phyloP scores from a whole-genome alignment of 2,329 filamentous ascomycete species.

The Pseudogymnoascus sp. region DNA sequence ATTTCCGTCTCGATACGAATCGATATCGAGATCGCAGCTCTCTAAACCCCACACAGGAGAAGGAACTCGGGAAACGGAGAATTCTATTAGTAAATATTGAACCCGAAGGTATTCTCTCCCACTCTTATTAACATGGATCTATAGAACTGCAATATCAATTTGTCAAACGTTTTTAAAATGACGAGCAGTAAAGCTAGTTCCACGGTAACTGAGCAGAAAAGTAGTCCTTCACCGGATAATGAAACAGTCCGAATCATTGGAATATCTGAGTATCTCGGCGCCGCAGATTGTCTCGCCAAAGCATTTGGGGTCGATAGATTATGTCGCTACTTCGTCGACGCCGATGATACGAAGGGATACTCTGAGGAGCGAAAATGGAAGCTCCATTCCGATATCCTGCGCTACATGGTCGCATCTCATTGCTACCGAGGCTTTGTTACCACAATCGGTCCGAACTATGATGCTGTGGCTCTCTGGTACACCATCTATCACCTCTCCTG shows the following conservation, averaged over 20 bases:
- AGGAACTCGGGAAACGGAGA: conserved; percentile 28
- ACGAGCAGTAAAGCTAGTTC: conserved; percentile 8
- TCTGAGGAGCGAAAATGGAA: conserved; percentile 64
- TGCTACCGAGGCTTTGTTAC: conserved; percentile 67
- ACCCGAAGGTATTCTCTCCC: neutral
- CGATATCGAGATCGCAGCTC: conserved; percentile 49
- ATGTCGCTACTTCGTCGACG: conserved; percentile 66
- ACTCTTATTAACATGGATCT: conserved; percentile 11
- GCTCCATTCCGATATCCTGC: conserved; percentile 69
- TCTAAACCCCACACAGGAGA: conserved; percentile 49
- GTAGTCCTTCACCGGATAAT: conserved; percentile 24
- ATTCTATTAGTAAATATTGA: conserved; percentile 23
- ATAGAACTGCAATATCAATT: conserved; percentile 32
- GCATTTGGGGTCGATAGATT: conserved; percentile 71
- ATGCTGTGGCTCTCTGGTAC: conserved; percentile 72
- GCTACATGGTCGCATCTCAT: conserved; percentile 69
- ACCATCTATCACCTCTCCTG: conserved; percentile 21
- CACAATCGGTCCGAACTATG: conserved; percentile 66
- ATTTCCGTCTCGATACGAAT: conserved; percentile 47
- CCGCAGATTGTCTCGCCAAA: conserved; percentile 64
- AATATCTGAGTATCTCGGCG: conserved; percentile 62
- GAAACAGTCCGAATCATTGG: conserved; percentile 50
- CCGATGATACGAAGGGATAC: conserved; percentile 56
- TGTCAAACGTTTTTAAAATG: conserved; percentile 4
- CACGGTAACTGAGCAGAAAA: conserved; percentile 26